Base-by-base conservation (phyloP, 163 green algal species). In the Scenedesmus sp. region DNA sequence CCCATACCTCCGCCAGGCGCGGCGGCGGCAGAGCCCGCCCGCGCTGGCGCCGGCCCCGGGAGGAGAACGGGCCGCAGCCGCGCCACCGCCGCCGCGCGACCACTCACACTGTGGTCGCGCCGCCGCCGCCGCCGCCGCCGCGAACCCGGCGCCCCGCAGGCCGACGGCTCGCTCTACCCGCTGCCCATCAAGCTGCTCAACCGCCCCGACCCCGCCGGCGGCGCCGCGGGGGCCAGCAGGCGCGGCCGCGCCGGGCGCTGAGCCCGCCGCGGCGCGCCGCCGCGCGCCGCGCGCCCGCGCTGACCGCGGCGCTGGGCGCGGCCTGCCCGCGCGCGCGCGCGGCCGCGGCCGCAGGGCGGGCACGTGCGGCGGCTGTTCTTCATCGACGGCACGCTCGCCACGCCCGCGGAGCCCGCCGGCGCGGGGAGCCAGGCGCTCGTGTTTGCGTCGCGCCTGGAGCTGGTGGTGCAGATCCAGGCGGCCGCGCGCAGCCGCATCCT, bases 281-380 rank as follows among this genome's bases (percentile, higher is more conserved):
- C n/a, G n/a, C n/a, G n/a, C n/a, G n/a, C n/a, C n/a, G n/a, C n/a
- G n/a, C n/a, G n/a, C n/a, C n/a, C n/a, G n/a, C n/a, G n/a, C n/a
- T n/a, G n/a, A n/a, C n/a, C n/a, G n/a, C n/a, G n/a, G n/a, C n/a
- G n/a, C n/a, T n/a, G n/a, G n/a, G n/a, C n/a, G n/a, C n/a, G n/a
- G n/a, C n/a, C n/a, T n/a, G n/a, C n/a, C n/a, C n/a, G n/a, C n/a
- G n/a, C n/a, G n/a, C n/a, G n/a, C n/a, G n/a, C n/a, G n/a, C n/a
- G n/a, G n/a, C n/a, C n/a, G n/a, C n/a, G n/a, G n/a, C n/a, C n/a
- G 72, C 62, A 81, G 47, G 9, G 31, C 63, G 81, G 86, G 28
- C 84, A 87, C 34, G 87, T 91, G 60, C 78, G 84, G 11, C 82
- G 87, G 31, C 89, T 91, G 60, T 89, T 91, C 80, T 89, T 78